Percentiles rank a stretch among this genome's conserved stretches.
These are phyloP conservation scores for Leccinum olivaceopallidum DNA, from an alignment of 768 basidiomycete genomes.

Conservation along the genomic window DNA sequence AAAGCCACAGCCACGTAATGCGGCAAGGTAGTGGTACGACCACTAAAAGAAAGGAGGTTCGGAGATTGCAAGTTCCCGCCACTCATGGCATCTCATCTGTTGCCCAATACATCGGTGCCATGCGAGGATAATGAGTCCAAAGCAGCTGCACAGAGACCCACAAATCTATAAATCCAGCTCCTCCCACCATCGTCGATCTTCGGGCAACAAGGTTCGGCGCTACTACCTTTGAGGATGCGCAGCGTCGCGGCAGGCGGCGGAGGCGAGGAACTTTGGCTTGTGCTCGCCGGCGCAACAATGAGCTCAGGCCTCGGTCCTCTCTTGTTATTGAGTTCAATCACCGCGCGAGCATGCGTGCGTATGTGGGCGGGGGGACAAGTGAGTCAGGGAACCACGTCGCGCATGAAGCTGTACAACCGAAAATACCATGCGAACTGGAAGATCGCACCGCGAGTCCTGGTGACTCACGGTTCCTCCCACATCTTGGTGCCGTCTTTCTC, in stretches of 20 bases:
- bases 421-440: constrained; percentile 5
- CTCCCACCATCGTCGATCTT: too few species aligned
- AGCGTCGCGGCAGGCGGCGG: constrained; percentile 56
- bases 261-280: constrained; percentile 41
- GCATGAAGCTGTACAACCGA: background rate
- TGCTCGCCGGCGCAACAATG: constrained; percentile 43
- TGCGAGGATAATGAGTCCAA: background rate
- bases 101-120: background rate
- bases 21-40: background rate
- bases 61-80: background rate
- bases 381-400: background rate
- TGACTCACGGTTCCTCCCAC: constrained; percentile 59
- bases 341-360: background rate
- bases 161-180: too few species aligned
- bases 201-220: too few species aligned
- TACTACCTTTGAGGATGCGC: constrained; percentile 65
- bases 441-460: constrained; percentile 2
- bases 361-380: background rate
- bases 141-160: background rate
- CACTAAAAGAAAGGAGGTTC: background rate
- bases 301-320: constrained; percentile 68
- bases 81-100: background rate
- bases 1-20: too few species aligned
- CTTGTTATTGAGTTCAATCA: constrained; percentile 45
- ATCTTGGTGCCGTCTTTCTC: constrained; percentile 44